Base-by-base conservation (phyloP, 2,329 filamentous ascomycete genomes). In the Graphium sp. region DNA sequence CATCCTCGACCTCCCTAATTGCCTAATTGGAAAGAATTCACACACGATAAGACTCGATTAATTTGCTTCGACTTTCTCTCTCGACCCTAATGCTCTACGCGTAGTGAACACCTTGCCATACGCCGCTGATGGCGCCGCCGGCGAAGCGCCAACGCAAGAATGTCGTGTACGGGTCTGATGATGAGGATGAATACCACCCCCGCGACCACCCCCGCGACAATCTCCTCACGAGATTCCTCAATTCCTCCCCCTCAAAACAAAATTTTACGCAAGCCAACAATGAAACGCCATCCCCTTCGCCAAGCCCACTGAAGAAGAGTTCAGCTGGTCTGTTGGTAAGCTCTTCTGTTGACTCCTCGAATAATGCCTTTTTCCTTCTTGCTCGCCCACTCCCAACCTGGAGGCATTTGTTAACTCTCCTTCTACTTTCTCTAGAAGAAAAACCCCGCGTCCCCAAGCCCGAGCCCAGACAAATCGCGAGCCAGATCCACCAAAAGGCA, bases 71-170 rank as follows among this genome's bases (percentile, higher is more conserved):
- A 22, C 24, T 28, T 16, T 22, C n/a, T 22, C 17, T 21, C 18
- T 12, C 24, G 10, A 16, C 29, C n/a, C 20, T n/a, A 20, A 18
- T 15, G 19, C 16, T 23, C 7, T 22, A 12, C n/a, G 5, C 20
- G 12, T 12, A 9, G 20, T 4, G 10, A 12, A 12, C 3, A 10
- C 20, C 12, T 12, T 22, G 10, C 20, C 20, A 22, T 22, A 22
- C 10, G 10, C 12, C 48, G 42, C 39, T 50, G 40, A 72, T 72
- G 66, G 61, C 62, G 42, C 64, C 65, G 49, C 58, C 62, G 36
- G 53, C 63, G 45, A 69, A 68, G 52, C 62, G 69, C 47, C 63
- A 62, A 39, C 66, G 59, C 56, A 63, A 61, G 39, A 70, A 65
- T 46, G 49, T 64, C 41, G 47, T 69, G 35, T 54, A 59, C 29